A percentile compares a stretch with the other conserved stretches of the same genome.
Evolutionary conservation across 1,284 basidiomycete genomes (phyloP).

Genomic region (Sphaerobolus stellatus): DNA sequence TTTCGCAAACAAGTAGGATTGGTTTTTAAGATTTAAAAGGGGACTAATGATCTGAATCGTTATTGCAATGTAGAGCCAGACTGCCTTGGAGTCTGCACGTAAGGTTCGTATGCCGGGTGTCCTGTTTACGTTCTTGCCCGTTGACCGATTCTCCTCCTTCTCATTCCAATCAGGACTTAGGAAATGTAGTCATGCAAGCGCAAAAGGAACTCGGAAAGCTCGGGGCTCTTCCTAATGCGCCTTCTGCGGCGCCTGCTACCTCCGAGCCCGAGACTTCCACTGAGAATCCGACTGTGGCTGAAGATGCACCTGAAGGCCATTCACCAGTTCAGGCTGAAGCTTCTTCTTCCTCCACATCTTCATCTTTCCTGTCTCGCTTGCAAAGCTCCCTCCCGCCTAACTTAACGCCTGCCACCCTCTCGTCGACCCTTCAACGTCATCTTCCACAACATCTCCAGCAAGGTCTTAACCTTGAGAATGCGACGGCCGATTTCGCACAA

Average conservation of each 20-base stretch:
- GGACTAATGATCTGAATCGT: constrained; percentile 11
- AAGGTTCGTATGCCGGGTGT: constrained; percentile 35
- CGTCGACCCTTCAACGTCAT: constrained; percentile 64
- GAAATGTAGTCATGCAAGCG: constrained; percentile 76
- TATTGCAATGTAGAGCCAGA: constrained; percentile 59
- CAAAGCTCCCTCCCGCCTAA: constrained; percentile 72
- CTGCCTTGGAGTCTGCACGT: constrained; percentile 66
- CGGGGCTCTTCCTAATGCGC: constrained; percentile 15
- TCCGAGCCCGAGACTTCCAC: constrained; percentile 22
- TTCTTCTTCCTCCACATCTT: constrained; percentile 23
- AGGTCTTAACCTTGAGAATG: constrained; percentile 55
- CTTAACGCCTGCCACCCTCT: constrained; percentile 35
- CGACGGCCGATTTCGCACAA: constrained; percentile 65
- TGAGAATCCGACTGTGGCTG: constrained; percentile 15
- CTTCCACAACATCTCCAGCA: constrained; percentile 48
- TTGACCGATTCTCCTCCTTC: background rate
- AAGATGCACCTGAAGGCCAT: constrained; percentile 14
- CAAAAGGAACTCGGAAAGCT: constrained; percentile 76
- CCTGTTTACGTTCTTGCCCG: background rate
- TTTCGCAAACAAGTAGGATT: constrained; percentile 78
- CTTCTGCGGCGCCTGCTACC: constrained; percentile 36
- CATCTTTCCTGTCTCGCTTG: constrained; percentile 60
- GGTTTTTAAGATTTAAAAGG: background rate
- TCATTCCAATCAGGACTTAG: constrained; percentile 47
- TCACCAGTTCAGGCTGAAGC: constrained; percentile 7